Evolutionary conservation across 305 asterid genomes (phyloP).

Genomic region (Salvia sclarea): DNA sequence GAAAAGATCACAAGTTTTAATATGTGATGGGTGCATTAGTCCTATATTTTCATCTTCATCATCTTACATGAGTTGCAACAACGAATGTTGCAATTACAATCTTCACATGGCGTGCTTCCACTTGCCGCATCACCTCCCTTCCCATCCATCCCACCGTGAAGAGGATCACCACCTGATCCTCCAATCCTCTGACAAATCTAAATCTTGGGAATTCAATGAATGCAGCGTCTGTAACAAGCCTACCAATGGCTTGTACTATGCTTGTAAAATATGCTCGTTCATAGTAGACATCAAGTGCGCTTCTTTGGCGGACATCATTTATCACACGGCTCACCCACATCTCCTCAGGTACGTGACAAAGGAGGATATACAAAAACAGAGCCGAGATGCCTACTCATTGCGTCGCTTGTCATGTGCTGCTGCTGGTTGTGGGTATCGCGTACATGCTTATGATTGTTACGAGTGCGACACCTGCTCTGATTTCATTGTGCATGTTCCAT

Average conservation of each 20-base stretch:
- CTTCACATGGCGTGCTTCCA: background rate
- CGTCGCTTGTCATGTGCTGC: background rate
- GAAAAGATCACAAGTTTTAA: background rate
- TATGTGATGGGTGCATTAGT: background rate
- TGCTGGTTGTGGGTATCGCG: background rate
- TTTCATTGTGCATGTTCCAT: background rate
- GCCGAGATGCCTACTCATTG: no score
- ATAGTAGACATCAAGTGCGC: conserved; percentile 7
- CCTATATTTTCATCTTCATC: background rate
- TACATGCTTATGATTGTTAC: background rate
- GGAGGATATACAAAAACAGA: no score
- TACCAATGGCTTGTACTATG: background rate
- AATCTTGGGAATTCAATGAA: background rate
- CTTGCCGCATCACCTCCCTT: background rate
- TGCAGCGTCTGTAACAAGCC: background rate
- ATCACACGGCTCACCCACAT: conserved; percentile 9
- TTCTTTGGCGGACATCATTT: background rate
- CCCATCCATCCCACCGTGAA: background rate
- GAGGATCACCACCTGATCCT: background rate
- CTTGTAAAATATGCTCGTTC: background rate
- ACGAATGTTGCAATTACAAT: background rate
- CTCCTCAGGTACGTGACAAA: background rate
- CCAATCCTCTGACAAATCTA: background rate
- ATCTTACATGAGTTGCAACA: background rate
- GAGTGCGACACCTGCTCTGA: background rate